Evolutionary conservation across 352 stramenopile genomes (phyloP), one percentile per base, ranked within the genome.

Genomic region (Sclerospora graminicola): DNA sequence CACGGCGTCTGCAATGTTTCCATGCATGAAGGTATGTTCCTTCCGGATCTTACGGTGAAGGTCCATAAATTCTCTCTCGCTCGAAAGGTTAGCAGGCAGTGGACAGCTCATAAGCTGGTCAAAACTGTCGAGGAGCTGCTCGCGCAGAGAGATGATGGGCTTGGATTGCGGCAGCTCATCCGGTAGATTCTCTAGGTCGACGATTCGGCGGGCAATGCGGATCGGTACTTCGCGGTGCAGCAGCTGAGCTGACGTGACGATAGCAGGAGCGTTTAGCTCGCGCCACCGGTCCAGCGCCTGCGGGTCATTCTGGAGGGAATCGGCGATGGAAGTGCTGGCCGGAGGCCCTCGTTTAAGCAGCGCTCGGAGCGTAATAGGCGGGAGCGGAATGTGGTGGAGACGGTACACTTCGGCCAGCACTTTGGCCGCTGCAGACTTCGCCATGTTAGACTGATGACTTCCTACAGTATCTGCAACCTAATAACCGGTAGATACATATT

Each of bases 101-200:
- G 78, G 70, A 42, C 43, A 79, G 59, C 50, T 76, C 33, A 65
- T 75, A 43, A 90, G 73, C 45, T 77, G 59, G 37, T 87, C 75
- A 54, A 90, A 90, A 51, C 70, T 87, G 44, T 53, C 41, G 21
- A 90, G 60, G 8, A 90, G 58, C 34, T 72, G 51, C 34, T 85
- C 58, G 15, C 79, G 75, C 16, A 88, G 47, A 30, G 57, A 73
- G 41, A 84, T 42, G 39, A 90, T 84, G 45, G 71, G 61, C 18
- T 60, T 48, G 20, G 72, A 66, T 19, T 73, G 53, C 7, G 75
- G 72, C 33, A 90, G 63, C 13, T 80, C 72, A 28, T 72, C 71
- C 30, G 78, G 75, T 29, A 90, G 48, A 49, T 88, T 90, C 53
- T 90, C 79, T 5, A 90, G 56, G 55, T 90, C 79, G 29, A 90